Base-by-base conservation (phyloP, 108 stramenopile species). In the Asterionellopsis glacialis region DNA sequence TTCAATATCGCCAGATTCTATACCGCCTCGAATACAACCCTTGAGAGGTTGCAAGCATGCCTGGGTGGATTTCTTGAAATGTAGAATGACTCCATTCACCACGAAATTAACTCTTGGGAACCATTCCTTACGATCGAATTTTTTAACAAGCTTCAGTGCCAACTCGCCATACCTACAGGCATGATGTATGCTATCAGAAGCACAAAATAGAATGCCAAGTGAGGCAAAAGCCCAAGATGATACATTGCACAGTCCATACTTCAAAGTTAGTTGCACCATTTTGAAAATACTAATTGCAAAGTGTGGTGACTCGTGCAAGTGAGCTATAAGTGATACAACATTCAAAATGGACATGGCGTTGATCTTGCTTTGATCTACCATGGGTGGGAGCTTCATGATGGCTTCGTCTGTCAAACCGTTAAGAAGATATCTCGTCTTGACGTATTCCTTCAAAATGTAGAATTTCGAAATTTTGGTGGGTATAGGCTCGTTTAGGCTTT, bases 261-360 rank as follows among this genome's bases (percentile, higher is more conserved):
- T 27, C 23, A 83, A 19, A 6, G 76, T 69, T 1, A 83, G 50
- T 24, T 72, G 68, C 41, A 83, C 50, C 77, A 76, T 73, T 44
- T 59, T 57, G n/a, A 73, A 33, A 6, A 51, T 42, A 9, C 72
- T 48, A 39, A 73, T 53, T 12, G 69, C 62, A 27, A 54, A 38
- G 1, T 73, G 51, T 5, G 57, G 45, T 19, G 64, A 74, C 38
- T 65, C 38, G 12, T 16, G 19, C 12, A 78, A 23, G 21, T 50
- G 16, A 25, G 61, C 50, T 14, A 41, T 51, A 9, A 61, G 23
- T n/a, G 67, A 65, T 1, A 81, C 24, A 9, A 75, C 14, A 24
- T 71, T 65, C 44, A 81, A 22, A 21, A 76, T 59, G 41, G 70
- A 59, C 59, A 81, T 64, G 21, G 73, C 60, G 0, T 65, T n/a